Base-by-base conservation (phyloP, 2,329 filamentous ascomycete species). In the Colletotrichum orchidophilum region DNA sequence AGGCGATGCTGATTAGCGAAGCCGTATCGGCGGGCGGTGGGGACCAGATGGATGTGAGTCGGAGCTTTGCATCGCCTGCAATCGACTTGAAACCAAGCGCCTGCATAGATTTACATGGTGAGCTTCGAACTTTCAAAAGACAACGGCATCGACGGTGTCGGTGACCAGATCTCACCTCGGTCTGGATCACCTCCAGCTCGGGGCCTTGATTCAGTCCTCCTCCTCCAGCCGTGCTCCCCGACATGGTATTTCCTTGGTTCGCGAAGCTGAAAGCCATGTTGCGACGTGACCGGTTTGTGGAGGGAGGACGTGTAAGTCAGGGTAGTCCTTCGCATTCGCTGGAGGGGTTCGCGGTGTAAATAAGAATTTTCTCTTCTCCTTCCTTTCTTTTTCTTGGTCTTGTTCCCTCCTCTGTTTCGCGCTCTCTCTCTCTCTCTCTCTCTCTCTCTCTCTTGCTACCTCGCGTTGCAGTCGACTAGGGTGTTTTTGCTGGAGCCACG, bases 1-100 rank as follows among this genome's bases (percentile, higher is more conserved):
- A 92, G 65, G 96, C 95, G 75, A 98, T 88, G 78, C 92, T 93
- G 73, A 99, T 86, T 46, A 99, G 91, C 2, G 94, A 97, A 13
- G 94, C 91, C 54, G 92, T 94, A 5, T 93, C 86, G 2, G 92
- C 86, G 35, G 96, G 96, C 27, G 93, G 86, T 46, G 88, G 84
- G 50, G 93, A 89, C 95, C 96, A 98, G 79, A 92, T 86, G 24
- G 91, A 87, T 18, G 94, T 94, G 52, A 98, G 84, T 79, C 92
- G 93, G 75, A 98, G 83, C 82, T 96, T 97, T 70, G 92, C 90
- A 77, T 97, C 94, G 77, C 94, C 92, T 66, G 92, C 90, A 54
- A 97, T 83, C 62, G 93, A 90, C 75, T 93, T 88, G 82, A 99
- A 98, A 5, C 94, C 94, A 59, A 99, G 85, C 75, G 88, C 88